phyloP scores from a whole-genome alignment of 2,329 filamentous ascomycete genomes.

The Graphiopsis chlorocephala region DNA sequence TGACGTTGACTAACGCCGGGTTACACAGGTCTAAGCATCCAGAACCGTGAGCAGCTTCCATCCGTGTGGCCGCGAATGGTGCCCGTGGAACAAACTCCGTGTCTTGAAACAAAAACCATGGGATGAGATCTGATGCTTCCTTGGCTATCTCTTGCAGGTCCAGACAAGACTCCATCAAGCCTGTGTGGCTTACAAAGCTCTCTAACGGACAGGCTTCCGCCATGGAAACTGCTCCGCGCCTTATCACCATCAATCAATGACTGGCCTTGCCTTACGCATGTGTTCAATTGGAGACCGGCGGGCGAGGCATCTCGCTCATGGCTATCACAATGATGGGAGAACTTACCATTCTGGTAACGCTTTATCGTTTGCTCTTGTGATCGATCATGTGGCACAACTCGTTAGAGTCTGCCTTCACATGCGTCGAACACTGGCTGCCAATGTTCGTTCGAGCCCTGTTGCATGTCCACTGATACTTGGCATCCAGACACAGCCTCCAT shows the following conservation, averaged over 20 bases:
- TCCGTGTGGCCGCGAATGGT: background rate
- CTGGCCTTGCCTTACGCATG: background rate
- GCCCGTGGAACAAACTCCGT: background rate
- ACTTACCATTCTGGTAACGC: background rate
- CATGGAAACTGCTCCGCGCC: background rate
- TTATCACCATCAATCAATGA: background rate
- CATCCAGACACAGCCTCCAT: constrained; percentile 6
- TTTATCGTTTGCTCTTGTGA: background rate
- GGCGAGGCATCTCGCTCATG: background rate
- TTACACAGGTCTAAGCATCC: background rate
- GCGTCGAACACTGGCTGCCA: background rate
- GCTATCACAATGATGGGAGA: background rate
- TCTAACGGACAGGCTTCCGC: background rate
- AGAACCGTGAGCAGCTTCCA: background rate
- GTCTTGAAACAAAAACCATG: background rate
- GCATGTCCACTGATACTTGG: constrained; percentile 3
- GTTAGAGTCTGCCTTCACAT: background rate
- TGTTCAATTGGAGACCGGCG: background rate
- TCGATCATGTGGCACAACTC: background rate
- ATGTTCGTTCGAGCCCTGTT: background rate
- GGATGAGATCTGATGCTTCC: background rate
- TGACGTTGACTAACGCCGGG: background rate
- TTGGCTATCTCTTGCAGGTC: background rate
- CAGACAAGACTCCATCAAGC: constrained; percentile 7
- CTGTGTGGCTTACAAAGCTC: background rate